Percentiles rank a stretch among this genome's conserved stretches.
phyloP scores from a whole-genome alignment of 2,329 filamentous ascomycete species.

The Aspergillus carbonarius region DNA sequence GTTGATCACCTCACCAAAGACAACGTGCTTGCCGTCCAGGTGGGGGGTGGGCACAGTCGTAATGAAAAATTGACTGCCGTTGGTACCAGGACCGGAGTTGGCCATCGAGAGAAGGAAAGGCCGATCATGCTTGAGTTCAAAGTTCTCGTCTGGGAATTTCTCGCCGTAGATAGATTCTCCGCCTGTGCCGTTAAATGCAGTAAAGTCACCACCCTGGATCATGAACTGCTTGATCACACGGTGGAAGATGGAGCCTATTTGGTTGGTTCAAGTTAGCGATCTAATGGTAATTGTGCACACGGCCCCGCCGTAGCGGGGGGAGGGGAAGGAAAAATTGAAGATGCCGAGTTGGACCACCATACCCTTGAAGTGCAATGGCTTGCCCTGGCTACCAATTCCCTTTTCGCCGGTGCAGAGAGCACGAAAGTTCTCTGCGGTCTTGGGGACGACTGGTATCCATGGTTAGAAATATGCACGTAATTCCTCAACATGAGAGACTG shows the following conservation, averaged over 20 bases:
- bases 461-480: conserved; percentile 44
- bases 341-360: conserved; percentile 14
- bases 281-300: not conserved
- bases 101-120: conserved; percentile 97
- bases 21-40: conserved; percentile 93
- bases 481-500: not conserved
- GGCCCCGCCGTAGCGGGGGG: not conserved
- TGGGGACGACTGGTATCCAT: conserved; percentile 69
- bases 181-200: conserved; percentile 87
- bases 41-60: conserved; percentile 95
- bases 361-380: conserved; percentile 86
- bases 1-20: conserved; percentile 90
- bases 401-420: conserved; percentile 94
- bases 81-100: conserved; percentile 92
- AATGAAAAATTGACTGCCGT: conserved; percentile 97
- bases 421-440: conserved; percentile 96
- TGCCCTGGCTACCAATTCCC: conserved; percentile 75
- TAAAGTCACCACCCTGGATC: conserved; percentile 98
- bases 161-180: conserved; percentile 96
- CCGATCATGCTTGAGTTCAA: conserved; percentile 84
- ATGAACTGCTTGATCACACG: conserved; percentile 98
- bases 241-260: conserved; percentile 76
- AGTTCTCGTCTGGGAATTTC: conserved; percentile 98
- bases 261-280: not conserved
- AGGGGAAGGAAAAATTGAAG: conserved; percentile 1